Evolutionary conservation across 495 filamentous ascomycete species (phyloP).

Genomic region (Xeromyces bisporus): DNA sequence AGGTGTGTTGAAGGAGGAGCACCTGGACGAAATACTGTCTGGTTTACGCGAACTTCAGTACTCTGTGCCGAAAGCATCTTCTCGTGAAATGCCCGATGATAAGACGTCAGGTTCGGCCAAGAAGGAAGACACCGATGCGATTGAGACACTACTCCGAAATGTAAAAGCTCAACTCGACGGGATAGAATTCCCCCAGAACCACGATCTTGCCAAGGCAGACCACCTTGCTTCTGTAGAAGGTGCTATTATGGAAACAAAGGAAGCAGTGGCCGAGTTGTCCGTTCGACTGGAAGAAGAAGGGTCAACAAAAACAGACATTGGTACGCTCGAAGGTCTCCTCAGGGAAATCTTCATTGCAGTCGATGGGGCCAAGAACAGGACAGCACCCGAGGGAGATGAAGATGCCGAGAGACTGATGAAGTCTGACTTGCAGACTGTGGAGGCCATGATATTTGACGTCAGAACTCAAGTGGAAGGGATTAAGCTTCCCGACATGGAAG

Average conservation of each 20-base stretch:
- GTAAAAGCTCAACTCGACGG: conserved; percentile 73
- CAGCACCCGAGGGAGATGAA: conserved; percentile 32
- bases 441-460: conserved; percentile 61
- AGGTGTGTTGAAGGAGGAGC: conserved; percentile 35
- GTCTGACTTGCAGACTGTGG: conserved; percentile 60
- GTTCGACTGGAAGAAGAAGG: conserved; percentile 40
- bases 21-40: conserved; percentile 42
- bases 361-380: conserved; percentile 58
- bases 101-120: conserved; percentile 24
- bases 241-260: conserved; percentile 52
- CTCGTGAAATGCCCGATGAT: conserved; percentile 21
- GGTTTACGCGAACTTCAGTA: conserved; percentile 42
- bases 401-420: conserved; percentile 53
- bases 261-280: conserved; percentile 42
- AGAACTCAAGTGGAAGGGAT: conserved; percentile 59
- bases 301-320: conserved; percentile 61
- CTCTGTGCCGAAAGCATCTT: conserved; percentile 29
- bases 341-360: conserved; percentile 56
- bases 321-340: conserved; percentile 54
- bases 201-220: conserved; percentile 49
- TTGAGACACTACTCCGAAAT: conserved; percentile 72
- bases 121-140: conserved; percentile 68
- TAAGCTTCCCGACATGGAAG: conserved; percentile 45
- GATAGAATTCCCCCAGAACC: conserved; percentile 42
- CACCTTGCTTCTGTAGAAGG: conserved; percentile 59